Evolutionary conservation across 306 rosid species (phyloP), one percentile per base, ranked within the genome.

Genomic region (Prunus davidiana): DNA sequence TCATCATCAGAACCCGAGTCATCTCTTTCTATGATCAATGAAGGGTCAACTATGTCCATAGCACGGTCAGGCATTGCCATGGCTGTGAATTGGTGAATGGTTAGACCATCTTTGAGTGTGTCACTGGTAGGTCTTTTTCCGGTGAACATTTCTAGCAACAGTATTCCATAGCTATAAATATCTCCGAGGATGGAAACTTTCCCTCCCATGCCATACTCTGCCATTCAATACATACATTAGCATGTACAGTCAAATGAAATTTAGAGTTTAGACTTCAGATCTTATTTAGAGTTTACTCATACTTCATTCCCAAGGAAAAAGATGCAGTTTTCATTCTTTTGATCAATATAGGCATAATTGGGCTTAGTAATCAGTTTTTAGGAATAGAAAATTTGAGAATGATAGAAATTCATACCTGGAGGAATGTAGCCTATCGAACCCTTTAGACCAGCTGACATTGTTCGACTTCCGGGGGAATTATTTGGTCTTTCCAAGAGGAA

Each of bases 1-100:
- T 28, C 6, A 19, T 50, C 47, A 19, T 71, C 2, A 13, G 30
- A 25, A 6, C 27, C 45, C 2, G 46, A 64, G 25, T 76, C 61
- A 25, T 47, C 67, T 30, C 74, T 71, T 50, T 81, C 65, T 64
- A 25, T 54, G 11, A 74, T 19, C 69, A 86, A 34, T 12, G 15
- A 79, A 65, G 84, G 88, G 51, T 87, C 90, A 34, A 66, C 45
- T 18, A 84, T 68, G 20, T 87, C 88, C 74, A 82, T 81, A 38
- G 18, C 80, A 60, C 66, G 76, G 9, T 78, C 64, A 2, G 76
- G 76, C 24, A 83, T 72, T 1, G 64, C 45, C 64, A 3, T 76
- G 2, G 60, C 6, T 0, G 70, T 14, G 25, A 71, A 61, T 28
- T 69, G 27, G 45, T n/a, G 72, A 71, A 83, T 83, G 30, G 27